A percentile compares a stretch with the other conserved stretches of the same genome.
These are phyloP conservation scores for Penicillium riverlandense DNA, from an alignment of 495 filamentous ascomycete genomes.

Conservation along the genomic window DNA sequence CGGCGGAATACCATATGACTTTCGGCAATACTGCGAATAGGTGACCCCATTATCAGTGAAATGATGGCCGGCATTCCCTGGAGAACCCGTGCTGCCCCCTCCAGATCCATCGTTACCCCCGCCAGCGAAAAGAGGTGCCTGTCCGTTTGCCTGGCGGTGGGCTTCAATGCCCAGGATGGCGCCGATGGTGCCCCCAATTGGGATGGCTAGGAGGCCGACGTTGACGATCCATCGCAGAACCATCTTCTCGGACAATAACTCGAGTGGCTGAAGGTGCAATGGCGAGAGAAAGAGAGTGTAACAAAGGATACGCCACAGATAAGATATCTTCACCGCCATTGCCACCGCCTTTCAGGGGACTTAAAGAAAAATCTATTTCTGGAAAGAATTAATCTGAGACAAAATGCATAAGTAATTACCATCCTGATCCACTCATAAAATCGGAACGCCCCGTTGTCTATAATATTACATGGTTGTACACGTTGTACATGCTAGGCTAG, in stretches of 20 bases:
- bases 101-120: slow-evolving; percentile 1
- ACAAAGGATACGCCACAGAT: not conserved
- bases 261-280: not conserved
- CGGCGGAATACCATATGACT: slow-evolving; percentile 16
- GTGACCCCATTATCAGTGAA: slow-evolving; percentile 9
- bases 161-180: slow-evolving; percentile 31
- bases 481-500: not conserved
- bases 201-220: slow-evolving; percentile 27
- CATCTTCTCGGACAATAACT: slow-evolving; percentile 1
- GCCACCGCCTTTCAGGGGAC: no score
- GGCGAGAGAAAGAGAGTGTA: not conserved
- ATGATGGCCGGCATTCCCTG: slow-evolving; percentile 3
- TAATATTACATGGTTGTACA: no score
- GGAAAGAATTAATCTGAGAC: no score
- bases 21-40: slow-evolving; percentile 13
- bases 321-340: no score
- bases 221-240: slow-evolving; percentile 29
- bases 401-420: no score
- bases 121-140: slow-evolving; percentile 18
- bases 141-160: slow-evolving; percentile 22
- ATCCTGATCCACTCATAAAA: no score
- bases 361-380: no score
- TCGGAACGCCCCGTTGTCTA: no score
- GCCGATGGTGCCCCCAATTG: slow-evolving; percentile 30
- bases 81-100: slow-evolving; percentile 8